Evolutionary conservation across 192 early-diverging fungal species (phyloP), one percentile per base, ranked within the genome.

Genomic region (Coemansia sp.): DNA sequence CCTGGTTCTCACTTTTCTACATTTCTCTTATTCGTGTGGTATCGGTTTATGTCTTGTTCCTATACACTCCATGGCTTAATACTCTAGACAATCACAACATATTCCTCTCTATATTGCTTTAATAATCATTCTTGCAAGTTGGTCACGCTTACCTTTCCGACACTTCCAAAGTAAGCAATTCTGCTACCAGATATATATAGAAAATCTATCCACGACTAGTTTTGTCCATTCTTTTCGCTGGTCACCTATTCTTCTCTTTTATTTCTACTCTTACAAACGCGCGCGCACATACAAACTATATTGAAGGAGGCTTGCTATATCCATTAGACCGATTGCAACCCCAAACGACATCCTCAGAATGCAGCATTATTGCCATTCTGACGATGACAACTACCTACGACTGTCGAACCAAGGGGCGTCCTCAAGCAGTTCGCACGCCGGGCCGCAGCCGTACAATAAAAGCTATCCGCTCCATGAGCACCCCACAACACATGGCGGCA

Each of bases 371-470:
- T 56, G 53, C 40, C 52, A 59, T 32, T 65, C 66, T 35, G 68
- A 61, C 53, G 70, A 73, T 55, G 70, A 78, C 63, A 69, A 68
- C 55, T 78, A 78, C 33, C 59, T 71, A 11, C 70, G 65, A 48
- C 45, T 73, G 56, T 67, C 70, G 40, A 66, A 69, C 52, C 58
- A 69, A 38, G 62, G 20, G 25, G 62, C 36, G 23, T 69, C 66
- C 19, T 50, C 61, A 35, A 59, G 66, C 23, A 69, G 65, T 33
- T 58, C 61, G 20, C 35, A 63, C 3, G 70, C 75, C 20, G 76
- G 76, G 0, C 76, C 70, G 0, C 76, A 79, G 58, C 67, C 71
- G n/a, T 79, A 79, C 43, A 56, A 64, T 25, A 52, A 70, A 43
- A 73, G 70, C 67, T 70, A 70, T 57, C 73, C 73, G 43, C 56